Percentiles rank a stretch among this genome's conserved stretches.
phyloP scores from a whole-genome alignment of 163 green algal species.

The Dunaliella salina region DNA sequence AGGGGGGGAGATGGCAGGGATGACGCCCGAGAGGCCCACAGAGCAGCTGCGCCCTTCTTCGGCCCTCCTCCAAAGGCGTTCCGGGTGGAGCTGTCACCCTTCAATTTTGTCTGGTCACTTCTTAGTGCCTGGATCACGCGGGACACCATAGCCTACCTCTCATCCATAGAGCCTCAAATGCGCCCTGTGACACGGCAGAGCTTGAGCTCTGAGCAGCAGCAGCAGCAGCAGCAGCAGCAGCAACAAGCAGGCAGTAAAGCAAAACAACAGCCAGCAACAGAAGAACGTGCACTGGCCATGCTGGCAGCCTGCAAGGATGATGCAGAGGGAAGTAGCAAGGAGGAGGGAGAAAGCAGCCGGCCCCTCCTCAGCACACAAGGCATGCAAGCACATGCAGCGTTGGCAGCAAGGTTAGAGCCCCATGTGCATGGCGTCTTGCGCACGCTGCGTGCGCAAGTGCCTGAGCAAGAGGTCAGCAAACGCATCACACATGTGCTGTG shows the following conservation, averaged over 20 bases:
- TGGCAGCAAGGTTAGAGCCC: not conserved
- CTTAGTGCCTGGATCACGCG: not conserved
- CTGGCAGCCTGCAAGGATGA: not conserved
- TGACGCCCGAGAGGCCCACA: not conserved
- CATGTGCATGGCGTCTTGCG: not conserved
- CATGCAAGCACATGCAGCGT: not conserved
- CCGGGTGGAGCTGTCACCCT: not conserved
- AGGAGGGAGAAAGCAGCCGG: not conserved
- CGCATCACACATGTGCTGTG: slow-evolving; percentile 16
- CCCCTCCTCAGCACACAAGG: not conserved
- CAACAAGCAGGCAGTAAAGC: not conserved
- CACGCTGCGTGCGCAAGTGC: slow-evolving; percentile 1
- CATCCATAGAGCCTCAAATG: not conserved
- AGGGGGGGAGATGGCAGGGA: not conserved
- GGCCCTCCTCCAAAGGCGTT: not conserved
- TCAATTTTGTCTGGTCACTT: slow-evolving; percentile 4
- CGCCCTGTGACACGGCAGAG: no score
- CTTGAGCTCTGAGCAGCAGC: not conserved
- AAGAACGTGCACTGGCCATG: not conserved
- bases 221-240: not conserved
- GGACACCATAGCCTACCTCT: not conserved
- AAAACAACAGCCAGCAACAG: not conserved
- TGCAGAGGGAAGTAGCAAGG: not conserved
- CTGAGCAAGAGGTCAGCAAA: not conserved
- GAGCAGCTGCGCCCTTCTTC: not conserved